Base-by-base conservation (phyloP, 306 rosid genomes). In the Cucurbita ficifolia region DNA sequence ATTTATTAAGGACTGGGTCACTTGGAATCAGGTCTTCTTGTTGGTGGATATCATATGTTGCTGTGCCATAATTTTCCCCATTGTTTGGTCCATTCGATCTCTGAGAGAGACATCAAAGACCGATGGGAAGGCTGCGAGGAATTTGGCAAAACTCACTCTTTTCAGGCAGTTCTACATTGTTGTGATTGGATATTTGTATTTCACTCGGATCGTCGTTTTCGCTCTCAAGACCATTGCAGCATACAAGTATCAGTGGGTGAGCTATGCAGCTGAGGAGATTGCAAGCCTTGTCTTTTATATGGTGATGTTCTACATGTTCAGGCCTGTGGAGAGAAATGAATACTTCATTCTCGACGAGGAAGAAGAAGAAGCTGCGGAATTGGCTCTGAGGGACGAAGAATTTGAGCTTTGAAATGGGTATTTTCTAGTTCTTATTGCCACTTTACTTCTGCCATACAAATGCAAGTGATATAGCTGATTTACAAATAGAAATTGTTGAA, bases 21-120 rank as follows among this genome's bases (percentile, higher is more conserved):
- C 98, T 4, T 93, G 98, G 97, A 93, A 90, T 51, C 97, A 90
- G 82, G 86, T 93, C 8, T 93, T 93, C 83, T 78, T 90, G 86
- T 83, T 93, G 49, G 98, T 93, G 11, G 98, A 93, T 76, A 87
- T 93, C 21, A 85, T 90, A 21, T 93, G 97, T 70, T 93, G 97
- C 77, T 93, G 98, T 52, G 97, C 96, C 6, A 93, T 93, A 43
- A 90, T 93, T 43, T 93, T 90, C 79, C 96, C 98, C 2, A 93
- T 93, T 53, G 96, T 93, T 8, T 93, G 98, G 98, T 90, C 98
- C 0, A 93, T 93, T 10, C 81, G 98, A 73, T 84, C 94, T 21
- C 67, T 93, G 5, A 80, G 97, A 53, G 98, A 93, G 78, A 93
- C 98, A 0, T 90, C 96, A 1, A 93, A 93, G 71, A 93, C 96